Evolutionary conservation across 805 yeast genomes (phyloP).

Genomic region (Metschnikowia lochheadii): DNA sequence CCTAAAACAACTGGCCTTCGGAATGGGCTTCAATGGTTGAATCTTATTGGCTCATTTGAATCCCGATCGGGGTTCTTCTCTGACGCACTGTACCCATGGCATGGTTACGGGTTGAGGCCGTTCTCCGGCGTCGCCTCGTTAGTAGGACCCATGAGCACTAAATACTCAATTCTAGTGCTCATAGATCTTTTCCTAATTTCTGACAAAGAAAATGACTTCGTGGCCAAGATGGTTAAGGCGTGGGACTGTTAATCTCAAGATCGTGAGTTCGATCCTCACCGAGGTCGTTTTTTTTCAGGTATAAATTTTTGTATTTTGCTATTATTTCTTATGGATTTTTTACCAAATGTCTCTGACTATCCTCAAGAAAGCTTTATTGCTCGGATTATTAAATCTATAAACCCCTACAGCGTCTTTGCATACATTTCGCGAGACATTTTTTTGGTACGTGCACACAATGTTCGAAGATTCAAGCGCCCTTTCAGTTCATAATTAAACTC

Average conservation of each 20-base stretch:
- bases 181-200: too few species aligned
- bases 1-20: too few species aligned
- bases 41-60: too few species aligned
- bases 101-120: too few species aligned
- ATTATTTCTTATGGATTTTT: neutral
- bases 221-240: conserved; percentile 20
- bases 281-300: conserved; percentile 10
- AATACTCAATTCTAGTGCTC: too few species aligned
- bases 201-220: conserved; percentile 13
- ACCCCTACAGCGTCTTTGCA: neutral
- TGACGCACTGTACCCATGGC: too few species aligned
- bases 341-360: too few species aligned
- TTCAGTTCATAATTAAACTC: neutral
- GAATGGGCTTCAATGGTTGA: too few species aligned
- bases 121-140: too few species aligned
- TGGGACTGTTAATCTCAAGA: conserved; percentile 19
- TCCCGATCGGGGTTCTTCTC: too few species aligned
- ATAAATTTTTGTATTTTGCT: neutral
- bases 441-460: neutral
- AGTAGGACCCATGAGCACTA: too few species aligned
- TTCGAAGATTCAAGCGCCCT: neutral
- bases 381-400: neutral
- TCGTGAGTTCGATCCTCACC: conserved; percentile 20
- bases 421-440: neutral
- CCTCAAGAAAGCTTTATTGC: neutral